Conservation (phyloP, 179 eudicot genomes). For the Corrigiola litoralis region DNA sequence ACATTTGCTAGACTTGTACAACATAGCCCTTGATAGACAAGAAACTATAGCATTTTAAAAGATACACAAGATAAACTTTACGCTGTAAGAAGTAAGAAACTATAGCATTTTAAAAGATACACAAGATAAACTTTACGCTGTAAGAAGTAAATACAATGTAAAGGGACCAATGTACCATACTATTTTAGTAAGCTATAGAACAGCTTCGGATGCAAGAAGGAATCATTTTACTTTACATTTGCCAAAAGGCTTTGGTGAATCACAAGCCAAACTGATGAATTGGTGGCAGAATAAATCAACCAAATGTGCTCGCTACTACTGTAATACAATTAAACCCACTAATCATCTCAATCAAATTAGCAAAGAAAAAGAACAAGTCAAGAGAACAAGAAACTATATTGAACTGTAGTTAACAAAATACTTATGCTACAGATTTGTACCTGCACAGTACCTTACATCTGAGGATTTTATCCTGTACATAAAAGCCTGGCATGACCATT, state of each 20-base stretch:
- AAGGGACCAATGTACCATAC: too few species aligned
- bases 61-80: too few species aligned
- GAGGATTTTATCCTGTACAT: conserved; percentile 74
- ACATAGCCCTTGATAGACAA: too few species aligned
- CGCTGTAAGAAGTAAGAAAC: too few species aligned
- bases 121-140: too few species aligned
- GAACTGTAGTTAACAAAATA: neutral
- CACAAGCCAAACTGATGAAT: conserved; percentile 2
- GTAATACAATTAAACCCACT: conserved; percentile 15
- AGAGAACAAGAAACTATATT: conserved; percentile 6
- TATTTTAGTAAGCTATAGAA: neutral
- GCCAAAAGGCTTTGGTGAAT: neutral
- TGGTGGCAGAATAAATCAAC: conserved; percentile 8
- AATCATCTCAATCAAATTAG: conserved; percentile 3
- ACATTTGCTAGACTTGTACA: too few species aligned
- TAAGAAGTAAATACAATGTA: too few species aligned
- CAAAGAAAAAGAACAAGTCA: neutral
- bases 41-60: too few species aligned
- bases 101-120: too few species aligned
- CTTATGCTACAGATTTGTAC: conserved; percentile 54
- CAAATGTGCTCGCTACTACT: neutral
- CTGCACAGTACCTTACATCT: conserved; percentile 95
- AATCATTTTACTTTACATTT: conserved; percentile 19
- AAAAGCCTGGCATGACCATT: conserved; percentile 98
- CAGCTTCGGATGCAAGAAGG: conserved; percentile 12